Conservation (phyloP, 2,329 filamentous ascomycete species). For the Neopestalotiopsis sp. region DNA sequence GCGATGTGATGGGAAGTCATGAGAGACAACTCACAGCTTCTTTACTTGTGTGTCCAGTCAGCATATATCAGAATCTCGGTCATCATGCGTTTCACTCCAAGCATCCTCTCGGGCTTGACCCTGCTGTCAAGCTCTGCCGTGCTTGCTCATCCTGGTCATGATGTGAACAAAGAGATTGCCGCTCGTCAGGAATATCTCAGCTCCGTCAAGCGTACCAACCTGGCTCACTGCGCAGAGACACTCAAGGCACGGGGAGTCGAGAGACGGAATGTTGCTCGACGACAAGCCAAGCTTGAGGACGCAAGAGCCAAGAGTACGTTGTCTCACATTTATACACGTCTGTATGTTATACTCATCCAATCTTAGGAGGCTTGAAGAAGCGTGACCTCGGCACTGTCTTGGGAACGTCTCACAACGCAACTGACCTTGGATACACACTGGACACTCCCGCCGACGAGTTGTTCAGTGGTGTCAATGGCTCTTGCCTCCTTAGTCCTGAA, state of each 20-base stretch:
- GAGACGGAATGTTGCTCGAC: conserved; percentile 48
- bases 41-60: neutral
- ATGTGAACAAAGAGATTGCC: conserved; percentile 51
- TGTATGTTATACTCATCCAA: neutral
- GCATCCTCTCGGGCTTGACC: conserved; percentile 25
- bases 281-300: conserved; percentile 42
- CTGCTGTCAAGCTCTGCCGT: conserved; percentile 19
- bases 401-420: conserved; percentile 32
- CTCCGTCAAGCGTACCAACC: conserved; percentile 43
- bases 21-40: neutral
- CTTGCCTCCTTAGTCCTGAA: conserved; percentile 57
- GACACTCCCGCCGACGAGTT: conserved; percentile 40
- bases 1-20: neutral
- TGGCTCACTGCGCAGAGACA: conserved; percentile 51
- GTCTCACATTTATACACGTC: neutral
- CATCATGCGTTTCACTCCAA: conserved; percentile 31
- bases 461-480: conserved; percentile 45
- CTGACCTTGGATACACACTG: conserved; percentile 35
- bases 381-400: conserved; percentile 38
- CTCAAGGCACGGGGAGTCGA: conserved; percentile 53
- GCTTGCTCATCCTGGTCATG: conserved; percentile 55
- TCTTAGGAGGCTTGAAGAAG: conserved; percentile 20
- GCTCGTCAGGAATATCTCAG: conserved; percentile 53
- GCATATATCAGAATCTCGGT: neutral
- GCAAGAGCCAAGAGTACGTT: conserved; percentile 12